These are phyloP conservation scores for Filosporella fistucella DNA, from an alignment of 495 filamentous ascomycete genomes.

Conservation along the genomic window DNA sequence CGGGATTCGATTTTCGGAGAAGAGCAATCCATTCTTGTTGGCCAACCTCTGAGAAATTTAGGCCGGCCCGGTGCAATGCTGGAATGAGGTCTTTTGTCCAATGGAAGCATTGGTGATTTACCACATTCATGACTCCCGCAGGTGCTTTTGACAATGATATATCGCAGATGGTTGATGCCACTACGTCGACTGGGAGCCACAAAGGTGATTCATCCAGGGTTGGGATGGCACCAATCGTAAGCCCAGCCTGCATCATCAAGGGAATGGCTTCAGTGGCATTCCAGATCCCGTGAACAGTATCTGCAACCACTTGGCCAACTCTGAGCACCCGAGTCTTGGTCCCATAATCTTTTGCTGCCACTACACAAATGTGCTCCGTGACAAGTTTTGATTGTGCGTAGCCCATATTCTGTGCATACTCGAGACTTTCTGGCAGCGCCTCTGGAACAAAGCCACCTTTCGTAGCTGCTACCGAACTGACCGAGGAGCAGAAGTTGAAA, in stretches of 20 bases:
- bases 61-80: constrained; percentile 32
- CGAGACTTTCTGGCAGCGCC: constrained; percentile 31
- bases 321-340: constrained; percentile 39
- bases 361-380: constrained; percentile 49
- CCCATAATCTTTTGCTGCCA: constrained; percentile 26
- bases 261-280: constrained; percentile 62
- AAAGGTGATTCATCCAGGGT: constrained; percentile 23
- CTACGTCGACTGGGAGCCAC: constrained; percentile 51
- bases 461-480: constrained; percentile 24
- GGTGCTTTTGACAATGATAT: constrained; percentile 30
- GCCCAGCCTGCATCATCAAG: constrained; percentile 48
- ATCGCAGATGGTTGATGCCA: constrained; percentile 40
- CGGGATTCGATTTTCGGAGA: constrained; percentile 34
- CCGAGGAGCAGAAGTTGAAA: constrained; percentile 31
- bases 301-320: constrained; percentile 55
- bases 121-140: constrained; percentile 37
- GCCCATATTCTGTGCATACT: constrained; percentile 42
- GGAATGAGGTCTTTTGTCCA: constrained; percentile 48
- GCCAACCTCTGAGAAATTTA: constrained; percentile 41
- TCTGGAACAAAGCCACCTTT: constrained; percentile 28
- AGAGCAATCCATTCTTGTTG: constrained; percentile 44
- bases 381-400: constrained; percentile 62
- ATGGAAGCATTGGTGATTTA: constrained; percentile 43
- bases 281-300: constrained; percentile 46
- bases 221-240: constrained; percentile 45